Evolutionary conservation across 1,284 basidiomycete species (phyloP).

Genomic region (Trichosporon sp.): DNA sequence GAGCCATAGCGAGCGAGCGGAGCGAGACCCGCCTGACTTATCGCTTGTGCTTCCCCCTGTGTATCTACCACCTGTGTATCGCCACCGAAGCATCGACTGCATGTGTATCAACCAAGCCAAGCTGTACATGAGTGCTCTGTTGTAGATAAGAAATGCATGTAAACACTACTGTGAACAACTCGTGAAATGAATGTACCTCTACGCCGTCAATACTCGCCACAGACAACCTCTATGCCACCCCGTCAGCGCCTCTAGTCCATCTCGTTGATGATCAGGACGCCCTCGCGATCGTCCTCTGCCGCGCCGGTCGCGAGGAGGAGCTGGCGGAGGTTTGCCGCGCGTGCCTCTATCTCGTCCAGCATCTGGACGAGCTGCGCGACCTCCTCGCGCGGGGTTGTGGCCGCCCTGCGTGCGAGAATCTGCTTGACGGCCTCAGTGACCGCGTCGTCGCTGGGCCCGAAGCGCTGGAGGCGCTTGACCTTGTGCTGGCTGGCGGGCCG

Average conservation of each 20-base stretch:
- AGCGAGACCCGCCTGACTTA: no score
- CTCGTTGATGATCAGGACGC: neutral
- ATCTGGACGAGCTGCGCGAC: constrained; percentile 29
- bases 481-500: constrained; percentile 22
- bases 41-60: neutral
- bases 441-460: constrained; percentile 25
- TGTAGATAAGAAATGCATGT: neutral
- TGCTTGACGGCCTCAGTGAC: constrained; percentile 32
- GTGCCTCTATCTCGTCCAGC: constrained; percentile 33
- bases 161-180: neutral
- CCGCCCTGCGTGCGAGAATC: constrained; percentile 22
- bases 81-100: no score
- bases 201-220: no score
- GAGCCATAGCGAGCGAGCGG: neutral
- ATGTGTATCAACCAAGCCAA: no score
- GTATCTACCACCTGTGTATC: neutral
- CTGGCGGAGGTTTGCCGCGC: constrained; percentile 15
- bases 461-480: constrained; percentile 18
- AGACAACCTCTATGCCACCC: no score
- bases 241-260: neutral
- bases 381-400: constrained; percentile 25
- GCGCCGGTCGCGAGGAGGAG: neutral
- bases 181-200: neutral
- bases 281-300: neutral
- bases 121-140: neutral